Evolutionary conservation across 495 filamentous ascomycete genomes (phyloP), one percentile per base, ranked within the genome.

Genomic region (Astrothelium macrocarpum): DNA sequence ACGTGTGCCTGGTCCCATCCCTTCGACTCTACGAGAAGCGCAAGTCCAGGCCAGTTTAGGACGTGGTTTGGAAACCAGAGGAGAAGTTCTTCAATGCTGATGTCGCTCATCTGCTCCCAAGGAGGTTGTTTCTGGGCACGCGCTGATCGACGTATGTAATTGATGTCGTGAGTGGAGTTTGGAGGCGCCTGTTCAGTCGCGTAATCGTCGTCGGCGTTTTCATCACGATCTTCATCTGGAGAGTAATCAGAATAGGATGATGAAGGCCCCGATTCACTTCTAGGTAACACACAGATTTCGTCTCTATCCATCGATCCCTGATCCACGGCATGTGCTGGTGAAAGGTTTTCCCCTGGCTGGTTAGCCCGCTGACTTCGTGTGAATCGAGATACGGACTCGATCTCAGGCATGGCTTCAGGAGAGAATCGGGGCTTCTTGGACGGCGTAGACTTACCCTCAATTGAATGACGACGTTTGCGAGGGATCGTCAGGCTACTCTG

Each of bases 61-160:
- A 56, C 49, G 29, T 56, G 49, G 16, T 56, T 56, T 9, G 49
- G 49, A 29, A 56, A 56, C 49, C 49, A 56, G 25, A 56, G 49
- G 23, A 56, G 49, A 25, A 56, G 49, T 20, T 56, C 49, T 16
- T 56, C 49, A 29, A 56, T 56, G 9, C 12, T 56, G n/a, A 56
- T 56, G 49, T 56, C 49, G 25, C 12, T 29, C 49, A 56, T 56
- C 23, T 56, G 25, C 0, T 29, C 23, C 49, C 49, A 56, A 26
- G 49, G 49, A n/a, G 49, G 49, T 9, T 56, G 49, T 16, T 28
- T 26, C 49, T 56, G 49, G 2, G 49, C 49, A 16, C 49, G 49
- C 49, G 49, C 23, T 28, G 49, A 56, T 56, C 25, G 49, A 16
- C 49, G 49, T 28, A 56, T 56, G 49, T 56, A 56, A 20, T 56